Conservation (phyloP, 495 filamentous ascomycete species). For the Penicillium parvum region DNA sequence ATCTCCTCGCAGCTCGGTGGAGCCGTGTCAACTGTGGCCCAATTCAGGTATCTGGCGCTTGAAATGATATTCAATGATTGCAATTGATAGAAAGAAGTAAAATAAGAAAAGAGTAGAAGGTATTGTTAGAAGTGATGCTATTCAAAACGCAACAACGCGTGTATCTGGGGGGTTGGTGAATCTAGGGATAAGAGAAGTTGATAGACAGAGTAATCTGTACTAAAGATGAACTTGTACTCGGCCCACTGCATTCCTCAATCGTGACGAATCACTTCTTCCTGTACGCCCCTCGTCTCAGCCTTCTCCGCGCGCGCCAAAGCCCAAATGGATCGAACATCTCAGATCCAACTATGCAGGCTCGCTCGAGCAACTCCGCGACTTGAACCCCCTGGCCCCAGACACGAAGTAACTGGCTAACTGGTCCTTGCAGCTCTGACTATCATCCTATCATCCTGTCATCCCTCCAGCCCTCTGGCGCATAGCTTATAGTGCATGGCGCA, state of each 20-base stretch:
- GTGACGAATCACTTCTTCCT: slow-evolving; percentile 2
- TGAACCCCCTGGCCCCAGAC: slow-evolving; percentile 8
- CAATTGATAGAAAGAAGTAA: too few relatives aligned
- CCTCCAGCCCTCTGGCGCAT: slow-evolving; percentile 11
- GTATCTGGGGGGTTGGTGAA: slow-evolving; percentile 6
- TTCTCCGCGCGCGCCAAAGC: slow-evolving; percentile 25
- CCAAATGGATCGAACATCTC: slow-evolving; percentile 22
- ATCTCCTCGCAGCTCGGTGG: slow-evolving; percentile 13
- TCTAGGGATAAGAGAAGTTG: slow-evolving; percentile 19
- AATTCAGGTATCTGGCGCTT: too few relatives aligned
- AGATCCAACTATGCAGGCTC: slow-evolving; percentile 31
- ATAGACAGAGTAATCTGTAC: too few relatives aligned
- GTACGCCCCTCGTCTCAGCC: slow-evolving; percentile 9
- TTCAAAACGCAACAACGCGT: neutral
- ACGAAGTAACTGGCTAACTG: slow-evolving; percentile 18
- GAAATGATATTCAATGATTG: too few relatives aligned
- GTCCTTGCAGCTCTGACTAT: too few relatives aligned
- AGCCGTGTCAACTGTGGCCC: neutral
- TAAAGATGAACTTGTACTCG: too few relatives aligned
- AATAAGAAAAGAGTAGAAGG: too few relatives aligned
- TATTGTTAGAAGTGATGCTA: neutral
- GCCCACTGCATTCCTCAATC: neutral
- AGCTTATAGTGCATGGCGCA: too few relatives aligned
- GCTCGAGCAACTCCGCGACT: slow-evolving; percentile 11
- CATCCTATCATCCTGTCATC: neutral